These are phyloP conservation scores for Aspergillus ellipticus DNA, from an alignment of 495 filamentous ascomycete genomes.

Conservation along the genomic window DNA sequence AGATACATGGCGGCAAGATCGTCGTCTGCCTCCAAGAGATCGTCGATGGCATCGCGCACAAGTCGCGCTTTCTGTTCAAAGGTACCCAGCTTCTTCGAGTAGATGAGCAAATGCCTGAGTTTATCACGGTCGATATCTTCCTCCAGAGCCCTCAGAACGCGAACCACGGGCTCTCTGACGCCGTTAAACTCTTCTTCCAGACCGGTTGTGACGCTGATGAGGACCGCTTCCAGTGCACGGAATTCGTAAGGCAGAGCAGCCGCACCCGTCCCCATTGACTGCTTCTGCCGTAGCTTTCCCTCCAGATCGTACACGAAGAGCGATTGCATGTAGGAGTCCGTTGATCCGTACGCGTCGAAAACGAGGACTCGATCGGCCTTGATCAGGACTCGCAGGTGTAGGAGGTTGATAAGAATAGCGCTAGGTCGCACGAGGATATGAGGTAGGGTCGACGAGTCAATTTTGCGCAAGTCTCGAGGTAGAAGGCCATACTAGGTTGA, in stretches of 20 bases:
- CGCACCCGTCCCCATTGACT: constrained; percentile 30
- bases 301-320: constrained; percentile 92
- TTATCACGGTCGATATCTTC: constrained; percentile 97
- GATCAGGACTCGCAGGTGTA: constrained; percentile 90
- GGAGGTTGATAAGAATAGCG: constrained; percentile 89
- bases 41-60: constrained; percentile 92
- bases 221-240: constrained; percentile 53
- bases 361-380: constrained; percentile 91
- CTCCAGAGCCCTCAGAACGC: constrained; percentile 83
- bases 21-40: constrained; percentile 95
- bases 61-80: constrained; percentile 96
- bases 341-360: constrained; percentile 94
- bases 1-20: constrained; percentile 95
- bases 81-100: constrained; percentile 91
- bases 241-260: constrained; percentile 62
- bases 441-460: constrained; percentile 95
- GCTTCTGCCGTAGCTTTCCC: constrained; percentile 58
- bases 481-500: constrained; percentile 78
- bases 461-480: constrained; percentile 93
- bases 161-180: constrained; percentile 85
- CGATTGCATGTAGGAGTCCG: constrained; percentile 90
- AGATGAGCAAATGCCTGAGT: constrained; percentile 80
- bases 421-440: constrained; percentile 93
- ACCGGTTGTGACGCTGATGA: constrained; percentile 70
- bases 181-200: constrained; percentile 92